Evolutionary conservation across 139 green algal genomes (phyloP), one percentile per base, ranked within the genome.

Genomic region (Picochlorum sp.): DNA sequence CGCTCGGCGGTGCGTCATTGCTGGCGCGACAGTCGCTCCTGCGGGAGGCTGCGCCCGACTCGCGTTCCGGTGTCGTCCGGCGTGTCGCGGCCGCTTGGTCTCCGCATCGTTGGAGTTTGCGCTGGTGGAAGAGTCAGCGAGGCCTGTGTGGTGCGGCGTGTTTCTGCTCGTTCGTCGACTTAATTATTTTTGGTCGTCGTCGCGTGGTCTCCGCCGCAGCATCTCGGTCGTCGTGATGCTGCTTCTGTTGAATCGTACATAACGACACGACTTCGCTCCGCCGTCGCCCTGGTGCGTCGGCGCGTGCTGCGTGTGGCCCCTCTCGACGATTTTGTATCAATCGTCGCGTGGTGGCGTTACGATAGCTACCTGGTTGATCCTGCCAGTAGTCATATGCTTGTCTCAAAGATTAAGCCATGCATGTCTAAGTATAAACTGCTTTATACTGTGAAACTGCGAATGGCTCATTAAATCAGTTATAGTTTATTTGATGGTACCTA

Each of bases 381-480:
- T 93, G 86, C 86, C 85, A 95, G 85, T 95, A 93, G 86, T 93
- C 86, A 93, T 93, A 93, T 95, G 88, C 86, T 95, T 93, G 88
- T 94, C 88, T 92, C 88, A 94, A 94, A 94, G 86, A 94, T 96
- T 96, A 94, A 94, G 87, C 87, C 89, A 95, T 96, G 89, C 89
- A 96, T 95, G 89, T 96, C 89, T 95, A 95, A 96, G 89, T 96
- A 96, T 96, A 96, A 92, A 89, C 88, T 88, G 80, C 73, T 92
- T 84, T 95, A 95, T 97, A 97, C 90, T 93, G 88, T 94, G 90
- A 97, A 97, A 97, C 89, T 97, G 89, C 91, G 91, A 97, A 96
- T 96, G 91, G 89, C 91, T 97, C 90, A 97, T 97, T 97, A 97
- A 95, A 97, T 97, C 88, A 97, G 88, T 96, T 95, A 96, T 95